Base-by-base conservation (phyloP, 2,329 filamentous ascomycete genomes). In the Penicillium olsonii region DNA sequence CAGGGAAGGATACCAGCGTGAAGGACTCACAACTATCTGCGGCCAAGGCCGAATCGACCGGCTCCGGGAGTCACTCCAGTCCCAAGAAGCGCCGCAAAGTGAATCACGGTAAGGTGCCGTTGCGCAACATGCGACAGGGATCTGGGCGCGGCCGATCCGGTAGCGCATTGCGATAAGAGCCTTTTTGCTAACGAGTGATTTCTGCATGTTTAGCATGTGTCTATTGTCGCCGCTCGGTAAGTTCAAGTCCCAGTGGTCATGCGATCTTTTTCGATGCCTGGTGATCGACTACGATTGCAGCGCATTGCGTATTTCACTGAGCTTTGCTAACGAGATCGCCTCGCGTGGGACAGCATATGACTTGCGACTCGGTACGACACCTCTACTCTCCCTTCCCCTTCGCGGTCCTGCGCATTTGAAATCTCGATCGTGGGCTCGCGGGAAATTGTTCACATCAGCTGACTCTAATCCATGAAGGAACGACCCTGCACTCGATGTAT, bases 401-500 rank as follows among this genome's bases (percentile, higher is more conserved):
- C 29, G 42, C 49, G 49, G 49, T 43, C 53, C 54, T 52, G 55
- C 47, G 40, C 46, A 52, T 56, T 56, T 65, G 57, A 57, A 62
- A 66, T 58, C 35, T 49, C 37, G 56, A 55, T 46, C 42, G 38
- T 53, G 47, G n/a, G 45, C 20, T 38, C 52, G 39, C 37, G 38
- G 15, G 12, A 44, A 45, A 44, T 17, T 34, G 54, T 40, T 35
- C 42, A 27, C 48, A 63, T 42, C 40, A 54, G 52, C 52, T 61
- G 58, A 61, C 53, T 54, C 29, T 52, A 5, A 11, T 48, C n/a
- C 43, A 24, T 45, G 26, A 72, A 95, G 90, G 90, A 95, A 78
- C 87, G 94, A 70, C 94, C 94, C 66, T 99, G 94, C 82, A 92
- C 90, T 65, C 84, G 94, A 75, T 99, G 94, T 79, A 90, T 97